Percentiles rank a stretch among this genome's conserved stretches.
phyloP scores from a whole-genome alignment of 2,329 filamentous ascomycete genomes.

The Arthrinium puccinioides region DNA sequence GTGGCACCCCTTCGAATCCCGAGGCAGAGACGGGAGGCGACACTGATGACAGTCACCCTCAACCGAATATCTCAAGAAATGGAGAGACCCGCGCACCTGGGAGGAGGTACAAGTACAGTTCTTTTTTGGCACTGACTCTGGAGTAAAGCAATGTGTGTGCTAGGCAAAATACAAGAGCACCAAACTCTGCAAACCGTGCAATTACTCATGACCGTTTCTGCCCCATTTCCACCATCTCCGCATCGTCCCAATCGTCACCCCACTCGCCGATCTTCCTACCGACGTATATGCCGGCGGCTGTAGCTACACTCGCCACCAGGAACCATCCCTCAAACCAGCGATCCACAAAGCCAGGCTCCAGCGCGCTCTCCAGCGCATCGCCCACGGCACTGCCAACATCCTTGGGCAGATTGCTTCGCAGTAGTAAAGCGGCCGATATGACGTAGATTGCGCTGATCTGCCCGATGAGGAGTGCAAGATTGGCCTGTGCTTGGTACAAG shows the following conservation, averaged over 20 bases:
- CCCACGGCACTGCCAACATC: slow-evolving; percentile 73
- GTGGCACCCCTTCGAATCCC: too few species aligned
- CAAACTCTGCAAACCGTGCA: background rate
- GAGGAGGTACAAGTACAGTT: too few species aligned
- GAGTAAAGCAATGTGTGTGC: too few species aligned
- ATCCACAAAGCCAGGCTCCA: slow-evolving; percentile 67
- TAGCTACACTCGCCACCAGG: slow-evolving; percentile 57
- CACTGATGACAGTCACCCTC: too few species aligned
- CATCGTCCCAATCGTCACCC: slow-evolving; percentile 53
- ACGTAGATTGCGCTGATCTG: slow-evolving; percentile 83
- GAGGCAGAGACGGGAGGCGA: too few species aligned
- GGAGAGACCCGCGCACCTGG: too few species aligned
- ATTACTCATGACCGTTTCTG: slow-evolving; percentile 54
- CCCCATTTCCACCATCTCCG: slow-evolving; percentile 62
- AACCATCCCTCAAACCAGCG: slow-evolving; percentile 89
- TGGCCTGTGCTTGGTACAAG: slow-evolving; percentile 68
- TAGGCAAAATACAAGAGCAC: too few species aligned
- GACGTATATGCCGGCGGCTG: slow-evolving; percentile 65
- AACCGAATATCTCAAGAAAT: too few species aligned
- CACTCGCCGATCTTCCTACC: slow-evolving; percentile 51
- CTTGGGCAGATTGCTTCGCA: slow-evolving; percentile 69
- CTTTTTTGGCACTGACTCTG: too few species aligned
- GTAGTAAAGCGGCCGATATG: slow-evolving; percentile 68
- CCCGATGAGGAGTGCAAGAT: slow-evolving; percentile 70
- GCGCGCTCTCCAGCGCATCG: slow-evolving; percentile 68